Evolutionary conservation across 106 monocot species (phyloP).

Genomic region (Dendrobium nobile): DNA sequence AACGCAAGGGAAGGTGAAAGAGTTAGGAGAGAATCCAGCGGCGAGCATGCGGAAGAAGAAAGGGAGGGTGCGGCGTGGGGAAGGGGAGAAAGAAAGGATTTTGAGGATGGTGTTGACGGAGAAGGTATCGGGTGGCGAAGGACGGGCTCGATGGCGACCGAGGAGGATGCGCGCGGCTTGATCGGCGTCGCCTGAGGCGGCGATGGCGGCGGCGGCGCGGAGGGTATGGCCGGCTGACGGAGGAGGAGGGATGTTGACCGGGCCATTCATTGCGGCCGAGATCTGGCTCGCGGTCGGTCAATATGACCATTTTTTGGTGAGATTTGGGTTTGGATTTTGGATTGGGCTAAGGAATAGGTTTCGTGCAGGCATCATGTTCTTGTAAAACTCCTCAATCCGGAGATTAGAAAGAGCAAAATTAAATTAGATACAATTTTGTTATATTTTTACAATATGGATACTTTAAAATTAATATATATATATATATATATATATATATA

Average conservation of each 20-base stretch:
- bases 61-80: conserved; percentile 6
- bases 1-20: conserved; percentile 31
- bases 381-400: no score
- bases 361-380: no score
- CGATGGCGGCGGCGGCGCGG: background rate
- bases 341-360: no score
- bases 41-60: conserved; percentile 18
- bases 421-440: no score
- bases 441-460: no score
- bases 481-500: no score
- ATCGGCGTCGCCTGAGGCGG: background rate
- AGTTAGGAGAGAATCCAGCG: conserved; percentile 20
- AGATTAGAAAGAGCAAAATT: no score
- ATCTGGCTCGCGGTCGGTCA: background rate
- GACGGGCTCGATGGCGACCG: background rate
- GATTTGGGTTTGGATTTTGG: background rate
- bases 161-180: conserved; percentile 16
- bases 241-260: background rate
- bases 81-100: conserved; percentile 10
- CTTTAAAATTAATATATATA: no score
- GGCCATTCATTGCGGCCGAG: conserved; percentile 6
- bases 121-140: conserved; percentile 15
- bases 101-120: conserved; percentile 19
- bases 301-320: background rate
- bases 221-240: background rate